phyloP scores from a whole-genome alignment of 2,329 filamentous ascomycete species.

The Corynespora cassiicola region DNA sequence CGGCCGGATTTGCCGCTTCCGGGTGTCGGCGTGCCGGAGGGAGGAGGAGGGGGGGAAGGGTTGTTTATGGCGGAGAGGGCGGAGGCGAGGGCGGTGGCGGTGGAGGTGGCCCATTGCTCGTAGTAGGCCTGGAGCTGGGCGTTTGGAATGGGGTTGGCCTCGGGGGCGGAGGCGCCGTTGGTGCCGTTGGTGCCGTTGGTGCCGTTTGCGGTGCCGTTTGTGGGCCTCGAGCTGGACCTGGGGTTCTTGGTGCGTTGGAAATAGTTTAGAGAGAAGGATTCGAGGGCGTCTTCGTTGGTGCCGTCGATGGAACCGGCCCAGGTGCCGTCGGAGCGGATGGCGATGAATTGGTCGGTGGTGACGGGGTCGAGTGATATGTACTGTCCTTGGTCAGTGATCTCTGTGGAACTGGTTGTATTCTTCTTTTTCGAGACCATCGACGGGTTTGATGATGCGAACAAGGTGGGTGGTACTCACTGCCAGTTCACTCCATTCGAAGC shows the following conservation, averaged over 20 bases:
- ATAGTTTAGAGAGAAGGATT: constrained; percentile 38
- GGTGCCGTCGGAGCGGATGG: constrained; percentile 39
- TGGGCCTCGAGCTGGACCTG: constrained; percentile 22
- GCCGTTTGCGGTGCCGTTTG: constrained; percentile 8
- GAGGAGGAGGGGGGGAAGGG: constrained; percentile 19
- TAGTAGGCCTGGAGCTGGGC: constrained; percentile 32
- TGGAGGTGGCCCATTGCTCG: constrained; percentile 36
- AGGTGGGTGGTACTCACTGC: constrained; percentile 14
- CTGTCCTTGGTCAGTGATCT: constrained; percentile 9
- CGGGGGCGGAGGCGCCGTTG: not conserved
- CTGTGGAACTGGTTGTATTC: no score
- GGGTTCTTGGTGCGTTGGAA: constrained; percentile 27
- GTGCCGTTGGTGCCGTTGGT: constrained; percentile 3
- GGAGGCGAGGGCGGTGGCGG: constrained; percentile 30
- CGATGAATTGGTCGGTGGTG: constrained; percentile 41
- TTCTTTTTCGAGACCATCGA: no score
- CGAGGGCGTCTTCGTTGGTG: constrained; percentile 37
- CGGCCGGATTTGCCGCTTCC: constrained; percentile 12
- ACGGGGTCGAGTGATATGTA: constrained; percentile 39
- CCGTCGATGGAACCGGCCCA: constrained; percentile 46
- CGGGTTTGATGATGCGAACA: not conserved
- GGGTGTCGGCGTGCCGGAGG: not conserved
- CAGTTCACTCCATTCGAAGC: constrained; percentile 38
- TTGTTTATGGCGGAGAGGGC: constrained; percentile 30
- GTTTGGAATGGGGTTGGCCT: constrained; percentile 17